These are phyloP conservation scores for Trypanosoma platydactyli DNA, from an alignment of 208 protist species.

Conservation along the genomic window DNA sequence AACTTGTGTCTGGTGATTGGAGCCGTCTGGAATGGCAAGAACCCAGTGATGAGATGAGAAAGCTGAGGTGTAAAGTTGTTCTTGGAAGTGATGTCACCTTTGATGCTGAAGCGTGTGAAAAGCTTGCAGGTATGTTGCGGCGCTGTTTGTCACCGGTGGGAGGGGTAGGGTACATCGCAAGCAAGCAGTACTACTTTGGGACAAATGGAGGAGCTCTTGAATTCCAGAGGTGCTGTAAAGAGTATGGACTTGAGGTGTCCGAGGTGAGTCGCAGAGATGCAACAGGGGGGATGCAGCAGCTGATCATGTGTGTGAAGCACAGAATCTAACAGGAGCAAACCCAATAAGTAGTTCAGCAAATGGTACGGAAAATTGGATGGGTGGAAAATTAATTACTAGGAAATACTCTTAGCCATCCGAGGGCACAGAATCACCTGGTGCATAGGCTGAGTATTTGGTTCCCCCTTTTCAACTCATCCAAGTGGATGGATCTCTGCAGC, in stretches of 20 bases:
- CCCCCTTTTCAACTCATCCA: no score
- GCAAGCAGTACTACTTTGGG: conserved; percentile 91
- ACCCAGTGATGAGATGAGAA: neutral
- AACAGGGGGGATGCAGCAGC: conserved; percentile 61
- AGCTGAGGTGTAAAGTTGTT: conserved; percentile 42
- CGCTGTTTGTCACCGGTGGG: conserved; percentile 51
- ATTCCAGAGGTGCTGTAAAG: conserved; percentile 39
- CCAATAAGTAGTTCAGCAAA: neutral
- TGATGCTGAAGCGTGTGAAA: conserved; percentile 74
- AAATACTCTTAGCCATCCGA: no score
- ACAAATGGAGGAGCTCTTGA: conserved; percentile 76
- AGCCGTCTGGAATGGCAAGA: conserved; percentile 43
- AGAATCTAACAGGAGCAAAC: conserved; percentile 1
- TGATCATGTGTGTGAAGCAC: conserved; percentile 54
- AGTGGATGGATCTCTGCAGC: no score
- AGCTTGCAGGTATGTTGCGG: conserved; percentile 59
- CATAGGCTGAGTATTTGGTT: no score
- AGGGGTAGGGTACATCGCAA: conserved; percentile 68
- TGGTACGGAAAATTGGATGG: no score
- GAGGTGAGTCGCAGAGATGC: conserved; percentile 44
- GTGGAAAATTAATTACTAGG: no score
- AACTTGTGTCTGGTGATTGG: conserved; percentile 83
- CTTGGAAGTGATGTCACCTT: conserved; percentile 89
- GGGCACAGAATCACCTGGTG: no score
- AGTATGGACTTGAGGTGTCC: conserved; percentile 36